phyloP scores from a whole-genome alignment of 2,329 filamentous ascomycete species.

The Mycosphaerella sp. region DNA sequence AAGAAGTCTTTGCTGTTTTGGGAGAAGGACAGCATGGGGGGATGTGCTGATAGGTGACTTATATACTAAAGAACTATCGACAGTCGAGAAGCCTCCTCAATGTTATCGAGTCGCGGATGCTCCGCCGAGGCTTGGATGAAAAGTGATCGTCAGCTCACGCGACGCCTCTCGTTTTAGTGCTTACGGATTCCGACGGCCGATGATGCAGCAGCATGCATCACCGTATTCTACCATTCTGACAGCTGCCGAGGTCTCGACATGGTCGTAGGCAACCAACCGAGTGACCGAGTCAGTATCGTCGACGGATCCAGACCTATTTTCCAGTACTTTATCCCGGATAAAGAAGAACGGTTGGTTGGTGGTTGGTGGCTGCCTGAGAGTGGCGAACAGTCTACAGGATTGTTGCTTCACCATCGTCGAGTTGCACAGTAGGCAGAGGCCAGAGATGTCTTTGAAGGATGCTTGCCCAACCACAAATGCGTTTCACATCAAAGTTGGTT shows the following conservation, averaged over 20 bases:
- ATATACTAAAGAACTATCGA: background rate
- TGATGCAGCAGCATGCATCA: no score
- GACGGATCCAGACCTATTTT: no score
- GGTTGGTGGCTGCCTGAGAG: background rate
- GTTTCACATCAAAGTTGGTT: no score
- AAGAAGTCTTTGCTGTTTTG: conserved; percentile 15
- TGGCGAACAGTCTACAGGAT: background rate
- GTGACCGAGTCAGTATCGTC: background rate
- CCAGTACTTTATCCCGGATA: no score
- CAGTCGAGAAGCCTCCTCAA: background rate
- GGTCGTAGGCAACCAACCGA: no score
- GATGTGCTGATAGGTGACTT: no score
- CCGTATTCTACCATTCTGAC: background rate
- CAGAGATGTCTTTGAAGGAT: background rate
- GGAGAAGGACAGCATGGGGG: no score
- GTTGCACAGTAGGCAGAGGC: background rate
- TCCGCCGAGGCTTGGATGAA: background rate
- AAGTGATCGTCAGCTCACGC: background rate
- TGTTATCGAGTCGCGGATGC: background rate
- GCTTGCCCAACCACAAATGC: no score
- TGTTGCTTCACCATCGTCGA: background rate
- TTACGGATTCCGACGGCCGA: no score
- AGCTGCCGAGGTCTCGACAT: background rate
- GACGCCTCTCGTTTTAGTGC: no score
- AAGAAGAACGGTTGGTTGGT: background rate